Evolutionary conservation across 345 rosid genomes (phyloP).

Genomic region (Microcos paniculata): DNA sequence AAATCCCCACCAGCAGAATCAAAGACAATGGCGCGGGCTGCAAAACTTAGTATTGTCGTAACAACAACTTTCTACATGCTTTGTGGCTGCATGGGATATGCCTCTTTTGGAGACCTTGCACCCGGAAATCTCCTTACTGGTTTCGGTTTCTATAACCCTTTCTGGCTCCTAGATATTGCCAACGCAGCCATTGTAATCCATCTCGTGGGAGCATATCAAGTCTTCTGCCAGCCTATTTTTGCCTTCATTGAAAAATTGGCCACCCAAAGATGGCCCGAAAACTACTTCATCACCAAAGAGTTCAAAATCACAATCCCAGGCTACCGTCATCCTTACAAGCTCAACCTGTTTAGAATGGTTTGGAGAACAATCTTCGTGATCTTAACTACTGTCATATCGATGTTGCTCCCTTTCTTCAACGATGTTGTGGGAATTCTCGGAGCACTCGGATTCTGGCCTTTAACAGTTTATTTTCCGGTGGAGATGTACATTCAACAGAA

Average conservation of each 20-base stretch:
- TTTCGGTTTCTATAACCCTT: conserved; percentile 61
- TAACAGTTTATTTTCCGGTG: conserved; percentile 55
- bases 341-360: conserved; percentile 45
- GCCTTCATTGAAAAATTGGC: conserved; percentile 51
- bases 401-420: conserved; percentile 60
- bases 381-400: conserved; percentile 48
- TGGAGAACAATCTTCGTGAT: conserved; percentile 53
- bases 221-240: conserved; percentile 54
- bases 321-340: conserved; percentile 20
- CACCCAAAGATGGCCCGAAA: conserved; percentile 29
- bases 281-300: conserved; percentile 37
- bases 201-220: conserved; percentile 67
- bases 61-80: conserved; percentile 49
- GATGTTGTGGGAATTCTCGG: conserved; percentile 54
- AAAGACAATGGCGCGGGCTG: conserved; percentile 43
- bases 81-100: conserved; percentile 64
- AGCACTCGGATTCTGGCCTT: conserved; percentile 63
- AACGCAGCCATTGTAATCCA: conserved; percentile 60
- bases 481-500: conserved; percentile 60
- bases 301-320: conserved; percentile 37
- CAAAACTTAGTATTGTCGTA: conserved; percentile 34
- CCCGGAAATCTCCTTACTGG: conserved; percentile 65
- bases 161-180: conserved; percentile 65
- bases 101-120: conserved; percentile 53
- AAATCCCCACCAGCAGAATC: conserved; percentile 50